Conservation (phyloP, 2,329 filamentous ascomycete genomes). For the Ciborinia camelliae region DNA sequence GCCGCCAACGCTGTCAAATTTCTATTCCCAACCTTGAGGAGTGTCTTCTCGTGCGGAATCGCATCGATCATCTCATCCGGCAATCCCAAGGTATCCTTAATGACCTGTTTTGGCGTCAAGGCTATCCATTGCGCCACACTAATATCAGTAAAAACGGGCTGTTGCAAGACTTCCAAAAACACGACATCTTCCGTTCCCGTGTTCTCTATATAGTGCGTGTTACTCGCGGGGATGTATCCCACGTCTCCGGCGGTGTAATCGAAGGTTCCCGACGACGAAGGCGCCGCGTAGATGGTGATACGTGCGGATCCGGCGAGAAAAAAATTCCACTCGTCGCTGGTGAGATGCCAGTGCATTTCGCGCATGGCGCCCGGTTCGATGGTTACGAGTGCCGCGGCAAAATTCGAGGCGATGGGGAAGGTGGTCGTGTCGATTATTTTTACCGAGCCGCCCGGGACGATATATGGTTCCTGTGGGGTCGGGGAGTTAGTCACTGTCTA, state of each 20-base stretch:
- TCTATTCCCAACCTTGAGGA: slow-evolving; percentile 43
- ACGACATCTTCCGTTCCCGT: slow-evolving; percentile 54
- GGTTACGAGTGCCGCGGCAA: slow-evolving; percentile 55
- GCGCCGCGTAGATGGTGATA: slow-evolving; percentile 18
- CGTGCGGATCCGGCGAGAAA: slow-evolving; percentile 18
- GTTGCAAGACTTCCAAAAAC: slow-evolving; percentile 58
- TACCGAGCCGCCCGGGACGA: slow-evolving; percentile 54
- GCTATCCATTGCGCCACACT: slow-evolving; percentile 57
- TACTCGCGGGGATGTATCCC: slow-evolving; percentile 53
- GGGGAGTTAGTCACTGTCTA: too few species aligned
- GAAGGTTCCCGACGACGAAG: slow-evolving; percentile 44
- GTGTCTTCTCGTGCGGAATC: slow-evolving; percentile 43
- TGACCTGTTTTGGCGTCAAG: slow-evolving; percentile 36
- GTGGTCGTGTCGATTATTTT: slow-evolving; percentile 56
- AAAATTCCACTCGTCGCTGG: slow-evolving; percentile 19
- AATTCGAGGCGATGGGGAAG: slow-evolving; percentile 54
- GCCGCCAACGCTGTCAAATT: slow-evolving; percentile 30
- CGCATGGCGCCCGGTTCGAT: slow-evolving; percentile 61
- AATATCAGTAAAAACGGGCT: slow-evolving; percentile 44
- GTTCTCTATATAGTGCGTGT: slow-evolving; percentile 60
- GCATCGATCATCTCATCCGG: slow-evolving; percentile 39
- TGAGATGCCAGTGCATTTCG: slow-evolving; percentile 61
- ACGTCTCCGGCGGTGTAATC: slow-evolving; percentile 47
- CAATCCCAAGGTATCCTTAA: slow-evolving; percentile 37
- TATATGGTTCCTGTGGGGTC: slow-evolving; percentile 42